Percentiles rank a stretch among this genome's conserved stretches.
These are phyloP conservation scores for Paramecium pentaurelia DNA, from an alignment of 73 alveolate species.

Conservation along the genomic window DNA sequence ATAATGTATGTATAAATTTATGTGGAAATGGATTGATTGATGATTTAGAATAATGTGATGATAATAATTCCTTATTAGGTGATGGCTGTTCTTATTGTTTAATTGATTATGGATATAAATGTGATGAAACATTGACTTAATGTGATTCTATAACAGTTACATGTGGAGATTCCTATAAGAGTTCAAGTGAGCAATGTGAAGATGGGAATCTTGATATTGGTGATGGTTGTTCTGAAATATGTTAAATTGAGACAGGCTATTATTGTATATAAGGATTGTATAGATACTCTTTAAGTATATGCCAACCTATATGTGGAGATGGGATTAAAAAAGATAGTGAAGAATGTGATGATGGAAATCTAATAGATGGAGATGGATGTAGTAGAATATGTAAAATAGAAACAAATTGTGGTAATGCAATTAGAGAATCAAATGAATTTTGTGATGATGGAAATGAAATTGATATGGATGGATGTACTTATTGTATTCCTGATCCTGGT, in stretches of 20 bases:
- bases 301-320: slow-evolving; percentile 45
- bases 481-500: slow-evolving; percentile 37
- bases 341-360: slow-evolving; percentile 51
- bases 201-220: slow-evolving; percentile 43
- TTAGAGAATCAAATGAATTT: slow-evolving; percentile 47
- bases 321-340: not conserved
- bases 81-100: slow-evolving; percentile 46
- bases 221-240: slow-evolving; percentile 40
- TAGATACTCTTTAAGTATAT: not conserved
- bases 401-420: slow-evolving; percentile 31
- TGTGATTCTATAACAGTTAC: not conserved
- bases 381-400: not conserved
- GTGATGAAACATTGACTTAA: not conserved
- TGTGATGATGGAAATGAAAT: slow-evolving; percentile 66
- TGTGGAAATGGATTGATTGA: slow-evolving; percentile 34
- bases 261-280: slow-evolving; percentile 46
- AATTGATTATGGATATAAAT: slow-evolving; percentile 7
- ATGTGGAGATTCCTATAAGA: slow-evolving; percentile 49
- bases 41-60: slow-evolving; percentile 35
- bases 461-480: slow-evolving; percentile 56
- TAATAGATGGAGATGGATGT: slow-evolving; percentile 54
- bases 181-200: slow-evolving; percentile 5
- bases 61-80: not conserved
- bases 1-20: not conserved
- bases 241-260: not conserved